Percentiles rank a stretch among this genome's conserved stretches.
Evolutionary conservation across 2,329 filamentous ascomycete species (phyloP).

Genomic region (Trichoderma harzianum): DNA sequence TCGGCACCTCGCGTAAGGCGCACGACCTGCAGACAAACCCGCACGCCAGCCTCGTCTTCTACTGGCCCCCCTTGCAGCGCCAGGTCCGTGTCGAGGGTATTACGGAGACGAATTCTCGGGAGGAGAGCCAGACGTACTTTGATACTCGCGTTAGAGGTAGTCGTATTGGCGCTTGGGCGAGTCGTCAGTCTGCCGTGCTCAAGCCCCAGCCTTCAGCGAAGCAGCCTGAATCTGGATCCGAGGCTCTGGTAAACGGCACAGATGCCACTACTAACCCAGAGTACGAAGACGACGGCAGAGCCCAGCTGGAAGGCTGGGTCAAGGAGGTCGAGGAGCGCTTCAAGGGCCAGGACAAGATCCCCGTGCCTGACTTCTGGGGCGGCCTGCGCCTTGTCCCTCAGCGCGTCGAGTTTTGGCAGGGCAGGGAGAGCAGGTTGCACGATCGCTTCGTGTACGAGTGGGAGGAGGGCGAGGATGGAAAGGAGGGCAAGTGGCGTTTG

Average conservation of each 20-base stretch:
- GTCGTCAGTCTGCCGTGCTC: conserved; percentile 78
- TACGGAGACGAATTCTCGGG: conserved; percentile 61
- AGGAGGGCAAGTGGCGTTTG: conserved; percentile 57
- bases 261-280: not conserved
- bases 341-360: conserved; percentile 72
- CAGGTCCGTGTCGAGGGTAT: conserved; percentile 87
- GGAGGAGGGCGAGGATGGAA: conserved; percentile 44
- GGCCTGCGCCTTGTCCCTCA: conserved; percentile 82
- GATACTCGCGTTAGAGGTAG: conserved; percentile 72
- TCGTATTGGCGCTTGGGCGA: conserved; percentile 89
- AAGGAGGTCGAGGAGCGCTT: conserved; percentile 73
- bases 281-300: conserved; percentile 60
- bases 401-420: conserved; percentile 94
- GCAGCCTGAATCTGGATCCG: not conserved
- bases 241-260: not conserved
- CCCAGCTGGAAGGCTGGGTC: conserved; percentile 73
- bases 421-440: conserved; percentile 82
- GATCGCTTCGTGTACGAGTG: conserved; percentile 86
- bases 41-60: conserved; percentile 81
- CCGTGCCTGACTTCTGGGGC: conserved; percentile 92
- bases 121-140: conserved; percentile 70
- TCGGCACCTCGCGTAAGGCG: conserved; percentile 70
- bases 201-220: conserved; percentile 32
- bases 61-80: conserved; percentile 81
- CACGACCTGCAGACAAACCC: conserved; percentile 69